phyloP scores from a whole-genome alignment of 768 basidiomycete genomes.

The Amanita pallidorosea region DNA sequence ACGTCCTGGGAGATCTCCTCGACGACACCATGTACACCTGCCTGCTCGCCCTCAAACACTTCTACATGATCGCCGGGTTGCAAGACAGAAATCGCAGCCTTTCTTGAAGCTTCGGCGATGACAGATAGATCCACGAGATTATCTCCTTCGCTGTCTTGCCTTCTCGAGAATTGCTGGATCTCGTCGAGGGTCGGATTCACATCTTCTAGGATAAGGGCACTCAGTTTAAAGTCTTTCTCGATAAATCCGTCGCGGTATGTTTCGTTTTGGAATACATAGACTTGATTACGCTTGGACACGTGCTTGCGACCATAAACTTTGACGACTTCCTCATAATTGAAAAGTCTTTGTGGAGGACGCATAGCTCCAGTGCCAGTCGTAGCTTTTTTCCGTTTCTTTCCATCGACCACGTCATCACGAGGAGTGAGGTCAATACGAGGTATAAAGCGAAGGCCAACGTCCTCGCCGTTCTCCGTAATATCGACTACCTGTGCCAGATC shows the following conservation, averaged over 20 bases:
- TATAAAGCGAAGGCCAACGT: slow-evolving; percentile 86
- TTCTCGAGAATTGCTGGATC: slow-evolving; percentile 80
- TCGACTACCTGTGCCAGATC: slow-evolving; percentile 96
- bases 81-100: slow-evolving; percentile 86
- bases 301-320: slow-evolving; percentile 76
- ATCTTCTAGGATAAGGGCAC: slow-evolving; percentile 69
- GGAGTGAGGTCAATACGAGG: slow-evolving; percentile 98
- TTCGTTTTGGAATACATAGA: slow-evolving; percentile 85
- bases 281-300: slow-evolving; percentile 63
- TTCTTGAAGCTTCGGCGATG: slow-evolving; percentile 87
- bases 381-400: slow-evolving; percentile 72
- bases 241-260: slow-evolving; percentile 93
- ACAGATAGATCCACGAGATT: slow-evolving; percentile 76
- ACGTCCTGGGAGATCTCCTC: slow-evolving; percentile 83
- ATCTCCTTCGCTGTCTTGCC: slow-evolving; percentile 62
- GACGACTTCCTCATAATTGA: slow-evolving; percentile 87
- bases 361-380: slow-evolving; percentile 38
- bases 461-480: slow-evolving; percentile 86
- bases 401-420: slow-evolving; percentile 60
- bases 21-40: slow-evolving; percentile 86
- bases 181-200: slow-evolving; percentile 95
- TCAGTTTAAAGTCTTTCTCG: slow-evolving; percentile 89
- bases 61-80: slow-evolving; percentile 98
- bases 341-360: slow-evolving; percentile 85
- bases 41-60: slow-evolving; percentile 94